Conservation (phyloP, 805 yeast genomes). For the Saccharomyces kudriavzevii region DNA sequence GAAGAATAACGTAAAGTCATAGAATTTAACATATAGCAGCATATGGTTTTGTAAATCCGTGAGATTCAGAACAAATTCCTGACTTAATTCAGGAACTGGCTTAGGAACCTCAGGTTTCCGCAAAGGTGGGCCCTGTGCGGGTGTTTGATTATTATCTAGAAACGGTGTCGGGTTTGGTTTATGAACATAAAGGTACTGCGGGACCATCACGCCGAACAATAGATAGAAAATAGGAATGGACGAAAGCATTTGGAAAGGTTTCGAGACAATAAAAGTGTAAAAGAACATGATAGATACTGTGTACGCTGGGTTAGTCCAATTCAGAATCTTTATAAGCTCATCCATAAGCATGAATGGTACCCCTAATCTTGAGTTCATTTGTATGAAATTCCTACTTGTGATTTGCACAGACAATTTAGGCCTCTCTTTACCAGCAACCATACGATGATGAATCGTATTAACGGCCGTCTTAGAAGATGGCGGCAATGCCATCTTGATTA, state of each 20-base stretch:
- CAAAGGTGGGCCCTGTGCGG: constrained; percentile 46
- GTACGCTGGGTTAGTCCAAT: constrained; percentile 57
- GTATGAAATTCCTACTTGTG: constrained; percentile 61
- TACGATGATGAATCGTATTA: constrained; percentile 43
- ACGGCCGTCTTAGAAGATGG: constrained; percentile 41
- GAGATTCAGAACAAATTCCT: constrained; percentile 68
- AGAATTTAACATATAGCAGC: constrained; percentile 52
- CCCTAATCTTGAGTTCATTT: constrained; percentile 54
- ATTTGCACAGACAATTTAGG: constrained; percentile 63
- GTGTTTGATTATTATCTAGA: constrained; percentile 34
- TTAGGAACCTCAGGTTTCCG: constrained; percentile 44
- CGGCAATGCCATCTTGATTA: constrained; percentile 66
- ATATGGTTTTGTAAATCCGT: constrained; percentile 81
- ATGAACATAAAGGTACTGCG: constrained; percentile 54
- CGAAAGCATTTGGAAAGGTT: constrained; percentile 47
- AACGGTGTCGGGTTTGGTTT: constrained; percentile 45
- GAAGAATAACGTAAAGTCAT: constrained; percentile 46
- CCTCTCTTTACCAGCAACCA: constrained; percentile 51
- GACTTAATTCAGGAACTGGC: constrained; percentile 70
- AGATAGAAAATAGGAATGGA: constrained; percentile 49
- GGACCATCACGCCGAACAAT: constrained; percentile 51
- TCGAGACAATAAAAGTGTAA: constrained; percentile 45
- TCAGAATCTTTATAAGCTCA: constrained; percentile 42
- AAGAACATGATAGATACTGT: constrained; percentile 51
- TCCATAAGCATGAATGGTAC: constrained; percentile 57